Evolutionary conservation across 192 early-diverging fungal species (phyloP).

Genomic region (Mortierella hygrophila): DNA sequence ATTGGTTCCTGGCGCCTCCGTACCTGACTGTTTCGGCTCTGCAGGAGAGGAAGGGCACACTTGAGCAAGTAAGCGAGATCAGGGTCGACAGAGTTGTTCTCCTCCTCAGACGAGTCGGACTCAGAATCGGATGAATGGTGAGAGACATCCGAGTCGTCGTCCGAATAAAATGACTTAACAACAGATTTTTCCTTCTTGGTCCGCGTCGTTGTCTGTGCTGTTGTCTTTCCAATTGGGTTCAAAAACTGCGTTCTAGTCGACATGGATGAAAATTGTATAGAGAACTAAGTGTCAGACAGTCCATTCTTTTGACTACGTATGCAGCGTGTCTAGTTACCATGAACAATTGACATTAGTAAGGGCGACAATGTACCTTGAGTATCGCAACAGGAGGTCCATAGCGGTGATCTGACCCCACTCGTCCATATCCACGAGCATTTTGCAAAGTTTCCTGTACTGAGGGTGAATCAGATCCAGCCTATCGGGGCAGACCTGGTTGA

Average conservation of each 20-base stretch:
- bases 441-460: conserved; percentile 90
- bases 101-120: conserved; percentile 37
- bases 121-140: conserved; percentile 35
- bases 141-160: conserved; percentile 64
- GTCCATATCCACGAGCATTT: conserved; percentile 88
- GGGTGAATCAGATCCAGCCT: conserved; percentile 88
- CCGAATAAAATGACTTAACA: conserved; percentile 62
- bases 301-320: background rate
- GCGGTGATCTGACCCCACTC: conserved; percentile 97
- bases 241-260: conserved; percentile 48
- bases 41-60: conserved; percentile 78
- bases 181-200: conserved; percentile 55
- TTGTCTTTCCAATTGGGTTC: conserved; percentile 40
- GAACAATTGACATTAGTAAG: background rate
- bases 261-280: background rate
- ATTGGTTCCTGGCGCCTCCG: background rate
- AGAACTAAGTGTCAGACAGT: background rate
- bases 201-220: background rate
- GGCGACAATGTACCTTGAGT: conserved; percentile 69
- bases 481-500: conserved; percentile 89
- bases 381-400: conserved; percentile 80
- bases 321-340: background rate
- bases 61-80: conserved; percentile 85
- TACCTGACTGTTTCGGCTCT: conserved; percentile 88
- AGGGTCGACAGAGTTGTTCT: conserved; percentile 69